A percentile compares a stretch with the other conserved stretches of the same genome.
These are phyloP conservation scores for Begonia peltatifolia DNA, from an alignment of 306 rosid genomes.

Conservation along the genomic window DNA sequence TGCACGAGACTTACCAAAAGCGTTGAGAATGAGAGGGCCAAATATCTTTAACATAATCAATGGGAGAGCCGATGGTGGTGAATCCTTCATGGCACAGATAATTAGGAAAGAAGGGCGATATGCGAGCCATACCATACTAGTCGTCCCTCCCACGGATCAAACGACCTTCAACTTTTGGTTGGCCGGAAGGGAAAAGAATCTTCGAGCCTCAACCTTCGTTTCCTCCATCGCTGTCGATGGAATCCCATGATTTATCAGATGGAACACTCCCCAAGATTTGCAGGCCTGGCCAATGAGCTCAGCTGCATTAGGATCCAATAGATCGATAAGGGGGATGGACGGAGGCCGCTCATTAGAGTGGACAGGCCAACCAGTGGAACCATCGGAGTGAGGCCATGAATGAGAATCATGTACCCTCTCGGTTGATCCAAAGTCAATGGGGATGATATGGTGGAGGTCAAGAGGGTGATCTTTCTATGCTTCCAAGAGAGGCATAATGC, in stretches of 20 bases:
- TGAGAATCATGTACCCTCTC: slow-evolving; percentile 28
- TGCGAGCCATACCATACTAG: slow-evolving; percentile 66
- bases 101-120: slow-evolving; percentile 46
- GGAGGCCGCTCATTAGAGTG: background rate
- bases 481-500: background rate
- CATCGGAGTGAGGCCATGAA: slow-evolving; percentile 29
- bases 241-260: slow-evolving; percentile 48
- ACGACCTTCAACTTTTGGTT: slow-evolving; percentile 36
- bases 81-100: slow-evolving; percentile 87
- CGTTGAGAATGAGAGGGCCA: slow-evolving; percentile 43
- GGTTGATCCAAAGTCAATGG: background rate
- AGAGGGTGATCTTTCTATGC: background rate
- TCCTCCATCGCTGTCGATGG: slow-evolving; percentile 19
- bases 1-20: slow-evolving; percentile 72
- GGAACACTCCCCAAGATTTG: slow-evolving; percentile 60
- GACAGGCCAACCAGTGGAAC: background rate
- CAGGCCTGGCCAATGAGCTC: slow-evolving; percentile 37
- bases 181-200: slow-evolving; percentile 39
- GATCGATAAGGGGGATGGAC: slow-evolving; percentile 38
- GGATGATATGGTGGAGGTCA: background rate
- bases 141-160: slow-evolving; percentile 22
- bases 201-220: slow-evolving; percentile 23
- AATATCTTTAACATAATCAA: slow-evolving; percentile 34
- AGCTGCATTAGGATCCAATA: slow-evolving; percentile 37
- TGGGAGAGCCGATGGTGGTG: slow-evolving; percentile 51